Evolutionary conservation across 345 rosid species (phyloP).

Genomic region (Pseudoturritis turrita): DNA sequence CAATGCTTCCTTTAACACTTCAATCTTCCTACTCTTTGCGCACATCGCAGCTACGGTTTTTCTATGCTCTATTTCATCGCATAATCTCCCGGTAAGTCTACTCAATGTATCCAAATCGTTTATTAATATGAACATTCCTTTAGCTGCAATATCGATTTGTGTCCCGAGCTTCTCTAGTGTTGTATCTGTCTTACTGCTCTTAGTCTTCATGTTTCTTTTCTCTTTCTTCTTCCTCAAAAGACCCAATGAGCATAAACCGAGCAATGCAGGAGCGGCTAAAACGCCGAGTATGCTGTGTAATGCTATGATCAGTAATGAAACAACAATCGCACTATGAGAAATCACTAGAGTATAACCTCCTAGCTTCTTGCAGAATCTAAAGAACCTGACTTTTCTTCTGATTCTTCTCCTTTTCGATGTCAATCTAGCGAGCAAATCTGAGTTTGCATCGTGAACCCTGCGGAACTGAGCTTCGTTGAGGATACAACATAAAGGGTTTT

Average conservation of each 20-base stretch:
- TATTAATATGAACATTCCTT: slow-evolving; percentile 60
- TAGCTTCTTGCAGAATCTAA: slow-evolving; percentile 39
- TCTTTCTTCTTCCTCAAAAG: slow-evolving; percentile 41
- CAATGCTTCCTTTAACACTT: slow-evolving; percentile 56
- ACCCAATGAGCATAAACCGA: slow-evolving; percentile 35
- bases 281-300: slow-evolving; percentile 62
- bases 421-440: slow-evolving; percentile 40
- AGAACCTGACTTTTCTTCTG: slow-evolving; percentile 39
- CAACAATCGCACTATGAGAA: slow-evolving; percentile 39
- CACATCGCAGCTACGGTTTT: slow-evolving; percentile 53
- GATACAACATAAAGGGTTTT: slow-evolving; percentile 51
- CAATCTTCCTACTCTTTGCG: slow-evolving; percentile 43
- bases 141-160: slow-evolving; percentile 77
- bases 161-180: slow-evolving; percentile 36
- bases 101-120: slow-evolving; percentile 79
- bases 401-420: slow-evolving; percentile 45
- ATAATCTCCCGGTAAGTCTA: slow-evolving; percentile 50
- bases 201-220: neutral
- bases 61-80: slow-evolving; percentile 61
- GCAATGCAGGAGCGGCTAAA: slow-evolving; percentile 54
- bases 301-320: slow-evolving; percentile 43
- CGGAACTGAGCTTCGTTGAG: slow-evolving; percentile 34
- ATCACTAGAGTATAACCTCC: slow-evolving; percentile 44
- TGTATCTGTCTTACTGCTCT: slow-evolving; percentile 15
- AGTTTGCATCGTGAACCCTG: slow-evolving; percentile 39